Base-by-base conservation (phyloP, 352 stramenopile genomes). In the Pythium scleroteichum region DNA sequence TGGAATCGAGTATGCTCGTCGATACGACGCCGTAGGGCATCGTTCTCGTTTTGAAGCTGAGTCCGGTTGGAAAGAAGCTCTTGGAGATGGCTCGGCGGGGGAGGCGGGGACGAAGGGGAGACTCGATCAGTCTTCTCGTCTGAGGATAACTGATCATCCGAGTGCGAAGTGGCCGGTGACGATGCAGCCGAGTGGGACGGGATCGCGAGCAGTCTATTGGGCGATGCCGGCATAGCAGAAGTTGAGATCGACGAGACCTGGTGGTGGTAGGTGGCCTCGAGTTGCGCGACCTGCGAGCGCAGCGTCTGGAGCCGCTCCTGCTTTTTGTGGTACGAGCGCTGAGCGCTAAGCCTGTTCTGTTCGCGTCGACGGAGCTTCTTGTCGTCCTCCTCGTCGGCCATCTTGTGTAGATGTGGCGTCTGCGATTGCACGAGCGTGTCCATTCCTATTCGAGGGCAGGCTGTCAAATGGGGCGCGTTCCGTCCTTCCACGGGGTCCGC, bases 311-410 rank as follows among this genome's bases (percentile, higher is more conserved):
- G 57, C 23, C 57, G 49, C 26, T 71, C 66, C 60, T 75, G 53
- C 38, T 76, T 76, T 52, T 70, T 70, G 65, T 76, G 69, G 56
- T 76, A 76, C 19, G 69, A 73, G 38, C 66, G 69, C 59, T 76
- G 69, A 1, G 69, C 69, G 39, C 69, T 76, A 35, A 76, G 64
- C 12, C 69, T 59, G 60, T 76, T 76, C 57, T 76, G 69, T 39
- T 76, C 69, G 56, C 69, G 69, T 19, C 69, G 69, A n/a, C 69
- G 64, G 17, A 62, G 61, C 53, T 62, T 62, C 61, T 68, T 68
- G 53, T 62, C 59, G 38, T 62, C 59, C 4, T 56, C 51, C 19
- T 47, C 50, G 50, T 41, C 50, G 35, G 33, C 23, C 38, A 44
- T 44, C 13, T 17, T 20, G 7, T 44, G 38, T 5, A 44, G 13